A percentile compares a stretch with the other conserved stretches of the same genome.
Conservation (phyloP, 345 rosid genomes). For the Eucalyptus tenuipes region DNA sequence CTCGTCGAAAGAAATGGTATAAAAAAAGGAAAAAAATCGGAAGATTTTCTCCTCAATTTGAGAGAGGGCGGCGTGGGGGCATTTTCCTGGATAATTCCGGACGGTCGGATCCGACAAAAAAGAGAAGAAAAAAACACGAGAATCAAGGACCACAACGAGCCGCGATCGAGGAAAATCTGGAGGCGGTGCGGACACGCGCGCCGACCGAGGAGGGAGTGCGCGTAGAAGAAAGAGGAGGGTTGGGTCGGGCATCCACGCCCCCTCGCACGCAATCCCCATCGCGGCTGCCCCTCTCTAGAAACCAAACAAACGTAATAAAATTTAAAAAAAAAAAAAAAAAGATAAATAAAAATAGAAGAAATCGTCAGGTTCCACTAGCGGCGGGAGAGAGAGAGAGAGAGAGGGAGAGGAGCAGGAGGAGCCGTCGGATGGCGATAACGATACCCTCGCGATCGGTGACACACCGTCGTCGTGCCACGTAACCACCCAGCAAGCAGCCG, state of each 20-base stretch:
- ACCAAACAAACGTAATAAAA: not conserved
- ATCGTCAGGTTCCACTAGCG: not conserved
- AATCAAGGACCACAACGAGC: not conserved
- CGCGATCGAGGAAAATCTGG: not conserved
- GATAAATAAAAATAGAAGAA: not conserved
- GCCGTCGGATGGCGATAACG: not conserved
- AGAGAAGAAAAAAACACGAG: not conserved
- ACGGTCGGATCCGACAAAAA: not conserved
- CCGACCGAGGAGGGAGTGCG: not conserved
- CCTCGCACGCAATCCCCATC: not conserved
- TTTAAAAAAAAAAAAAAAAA: too few relatives aligned
- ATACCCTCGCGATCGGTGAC: not conserved
- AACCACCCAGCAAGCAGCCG: not conserved
- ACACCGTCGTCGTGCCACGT: not conserved
- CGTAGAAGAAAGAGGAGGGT: too few relatives aligned
- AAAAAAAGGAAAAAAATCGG: not conserved
- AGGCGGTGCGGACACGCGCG: not conserved
- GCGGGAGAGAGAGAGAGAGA: not conserved
- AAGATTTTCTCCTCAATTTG: not conserved
- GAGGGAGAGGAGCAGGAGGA: not conserved
- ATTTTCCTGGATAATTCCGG: not conserved
- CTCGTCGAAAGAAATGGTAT: not conserved
- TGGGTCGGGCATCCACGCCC: too few relatives aligned
- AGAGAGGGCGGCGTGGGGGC: not conserved
- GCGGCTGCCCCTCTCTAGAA: not conserved